Evolutionary conservation across 2,329 filamentous ascomycete genomes (phyloP).

Genomic region (Parafenestella ontariensis): DNA sequence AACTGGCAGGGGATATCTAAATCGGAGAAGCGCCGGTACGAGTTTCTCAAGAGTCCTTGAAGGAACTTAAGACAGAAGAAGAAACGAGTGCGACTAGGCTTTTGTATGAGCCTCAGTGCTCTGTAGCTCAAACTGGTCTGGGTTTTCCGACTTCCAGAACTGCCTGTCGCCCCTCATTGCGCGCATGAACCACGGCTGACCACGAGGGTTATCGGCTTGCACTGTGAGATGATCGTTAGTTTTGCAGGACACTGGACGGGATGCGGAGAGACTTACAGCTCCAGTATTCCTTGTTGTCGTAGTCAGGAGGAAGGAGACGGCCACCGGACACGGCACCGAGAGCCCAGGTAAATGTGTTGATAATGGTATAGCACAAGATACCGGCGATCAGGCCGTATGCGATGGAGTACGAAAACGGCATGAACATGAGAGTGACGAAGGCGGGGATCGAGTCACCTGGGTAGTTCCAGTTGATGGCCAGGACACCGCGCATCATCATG

Average conservation of each 20-base stretch:
- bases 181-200: slow-evolving; percentile 37
- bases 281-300: slow-evolving; percentile 40
- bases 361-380: slow-evolving; percentile 75
- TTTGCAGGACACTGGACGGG: neutral
- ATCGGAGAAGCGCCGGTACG: neutral
- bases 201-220: slow-evolving; percentile 27
- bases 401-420: slow-evolving; percentile 91
- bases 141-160: slow-evolving; percentile 29
- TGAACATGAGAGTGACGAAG: slow-evolving; percentile 81
- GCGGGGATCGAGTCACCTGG: slow-evolving; percentile 83
- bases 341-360: slow-evolving; percentile 72
- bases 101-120: slow-evolving; percentile 19
- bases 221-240: slow-evolving; percentile 11
- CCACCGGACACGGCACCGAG: slow-evolving; percentile 23
- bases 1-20: neutral
- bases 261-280: slow-evolving; percentile 26
- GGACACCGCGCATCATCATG: slow-evolving; percentile 80
- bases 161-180: slow-evolving; percentile 30
- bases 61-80: neutral
- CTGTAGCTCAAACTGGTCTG: slow-evolving; percentile 33
- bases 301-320: slow-evolving; percentile 30
- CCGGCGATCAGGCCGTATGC: slow-evolving; percentile 85
- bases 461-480: slow-evolving; percentile 86
- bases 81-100: neutral
- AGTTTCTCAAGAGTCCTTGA: neutral